Base-by-base conservation (phyloP, 202 grass and related monocot genomes). In the Setaria viridis region DNA sequence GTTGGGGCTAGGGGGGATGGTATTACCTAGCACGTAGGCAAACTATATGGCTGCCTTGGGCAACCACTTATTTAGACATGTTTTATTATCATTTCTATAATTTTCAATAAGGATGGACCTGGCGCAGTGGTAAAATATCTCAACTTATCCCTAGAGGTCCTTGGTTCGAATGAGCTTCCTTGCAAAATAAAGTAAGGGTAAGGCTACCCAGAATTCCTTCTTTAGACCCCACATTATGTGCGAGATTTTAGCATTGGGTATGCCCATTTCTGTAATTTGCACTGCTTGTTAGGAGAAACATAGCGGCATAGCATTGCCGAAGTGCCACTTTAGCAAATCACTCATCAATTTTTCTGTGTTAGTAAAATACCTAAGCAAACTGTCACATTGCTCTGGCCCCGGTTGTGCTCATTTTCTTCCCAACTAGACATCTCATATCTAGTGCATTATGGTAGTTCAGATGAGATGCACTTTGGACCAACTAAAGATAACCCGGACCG, bases 61-160 rank as follows among this genome's bases (percentile, higher is more conserved):
- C 43, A 21, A 67, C 13, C 55, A 37, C 56, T 16, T 72, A 32
- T 55, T 53, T 88, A 34, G 42, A 72, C 72, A 84, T 59, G n/a
- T 74, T 41, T 51, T 41, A 12, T 70, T 63, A n/a, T 6, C 34
- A 34, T 33, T 69, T 70, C n/a, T 25, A 1, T 41, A 49, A 53
- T 55, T 6, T 47, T 35, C 20, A 58, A 58, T 58, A 58, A 58
- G 21, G 59, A 62, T 12, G 11, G 25, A 4, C 4, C 29, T 62
- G 29, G 25, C 1, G 11, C 1, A 33, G n/a, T 2, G 4, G 25
- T 62, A 32, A 25, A 62, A 3, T 33, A 32, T 62, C 29, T 62
- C 59, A 11, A 32, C 25, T 6, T 62, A 11, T 62, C 21, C 29
- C 59, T 62, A 62, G 11, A 32, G 21, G 21, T 62, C 25, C 11